These are phyloP conservation scores for Ascoidea tarda DNA, from an alignment of 805 yeast genomes.

Conservation along the genomic window DNA sequence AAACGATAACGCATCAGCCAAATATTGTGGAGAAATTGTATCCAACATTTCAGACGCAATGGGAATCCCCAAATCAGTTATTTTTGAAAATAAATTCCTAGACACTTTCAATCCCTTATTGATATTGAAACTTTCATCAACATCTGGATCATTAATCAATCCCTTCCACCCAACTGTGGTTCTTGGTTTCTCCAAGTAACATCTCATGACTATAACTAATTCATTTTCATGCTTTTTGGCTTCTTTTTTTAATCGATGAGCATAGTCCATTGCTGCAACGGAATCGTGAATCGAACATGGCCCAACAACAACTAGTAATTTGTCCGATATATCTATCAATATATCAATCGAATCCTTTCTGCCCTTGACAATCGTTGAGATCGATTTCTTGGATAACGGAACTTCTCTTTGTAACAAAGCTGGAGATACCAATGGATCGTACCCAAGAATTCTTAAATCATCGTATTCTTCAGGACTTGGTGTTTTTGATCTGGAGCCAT, in stretches of 20 bases:
- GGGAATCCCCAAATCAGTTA: constrained; percentile 72
- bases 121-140: constrained; percentile 83
- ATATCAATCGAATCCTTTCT: constrained; percentile 69
- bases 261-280: constrained; percentile 80
- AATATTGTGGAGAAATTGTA: constrained; percentile 92
- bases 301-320: constrained; percentile 79
- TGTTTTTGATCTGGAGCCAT: neutral
- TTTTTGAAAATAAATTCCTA: constrained; percentile 70
- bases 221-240: constrained; percentile 64
- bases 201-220: constrained; percentile 85
- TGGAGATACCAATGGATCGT: constrained; percentile 91
- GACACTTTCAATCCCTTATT: constrained; percentile 87
- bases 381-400: constrained; percentile 42
- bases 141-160: constrained; percentile 90
- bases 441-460: constrained; percentile 73
- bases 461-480: constrained; percentile 21
- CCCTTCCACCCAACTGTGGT: constrained; percentile 99
- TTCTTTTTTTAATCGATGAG: constrained; percentile 47
- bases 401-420: constrained; percentile 79
- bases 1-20: constrained; percentile 78
- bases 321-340: constrained; percentile 64
- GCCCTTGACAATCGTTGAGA: constrained; percentile 57
- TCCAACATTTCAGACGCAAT: constrained; percentile 97
- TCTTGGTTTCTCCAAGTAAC: constrained; percentile 95
- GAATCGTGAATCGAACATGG: constrained; percentile 97